Evolutionary conservation across 2,329 filamentous ascomycete genomes (phyloP).

Genomic region (Calonectria naviculata): DNA sequence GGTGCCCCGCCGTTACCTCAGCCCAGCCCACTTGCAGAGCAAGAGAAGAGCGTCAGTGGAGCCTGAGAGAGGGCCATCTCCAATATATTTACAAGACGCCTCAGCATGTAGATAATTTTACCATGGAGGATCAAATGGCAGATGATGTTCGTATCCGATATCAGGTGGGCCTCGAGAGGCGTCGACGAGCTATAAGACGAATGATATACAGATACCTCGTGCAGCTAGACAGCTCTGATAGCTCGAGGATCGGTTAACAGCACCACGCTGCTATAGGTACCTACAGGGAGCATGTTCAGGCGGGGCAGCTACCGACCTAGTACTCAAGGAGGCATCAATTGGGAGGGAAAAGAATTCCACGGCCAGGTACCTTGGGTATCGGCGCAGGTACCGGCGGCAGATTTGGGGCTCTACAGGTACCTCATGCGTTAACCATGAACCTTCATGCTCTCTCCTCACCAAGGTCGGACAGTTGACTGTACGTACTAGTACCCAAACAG

Average conservation of each 20-base stretch:
- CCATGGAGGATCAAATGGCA: neutral
- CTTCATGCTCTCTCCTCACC: conserved; percentile 11
- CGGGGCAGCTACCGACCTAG: conserved; percentile 6
- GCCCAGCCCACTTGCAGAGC: conserved; percentile 10
- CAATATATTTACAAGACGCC: neutral
- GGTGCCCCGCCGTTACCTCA: conserved; percentile 16
- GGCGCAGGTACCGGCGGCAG: neutral
- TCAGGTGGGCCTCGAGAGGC: neutral
- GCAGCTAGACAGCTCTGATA: neutral
- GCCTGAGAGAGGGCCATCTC: neutral
- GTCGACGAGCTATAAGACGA: neutral
- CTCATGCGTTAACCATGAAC: conserved; percentile 4
- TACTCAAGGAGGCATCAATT: neutral
- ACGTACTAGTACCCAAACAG: conserved; percentile 13
- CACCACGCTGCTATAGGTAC: neutral
- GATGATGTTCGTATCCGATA: neutral
- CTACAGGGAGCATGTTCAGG: conserved; percentile 6
- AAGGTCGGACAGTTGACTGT: neutral
- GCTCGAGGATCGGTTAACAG: neutral
- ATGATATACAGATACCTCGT: neutral
- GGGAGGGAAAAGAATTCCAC: conserved; percentile 6
- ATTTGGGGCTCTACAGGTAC: neutral
- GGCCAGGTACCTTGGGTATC: conserved; percentile 2
- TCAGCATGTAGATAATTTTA: neutral
- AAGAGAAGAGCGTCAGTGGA: conserved; percentile 1